Base-by-base conservation (phyloP, 2,329 filamentous ascomycete genomes). In the Arthroderma sp. region DNA sequence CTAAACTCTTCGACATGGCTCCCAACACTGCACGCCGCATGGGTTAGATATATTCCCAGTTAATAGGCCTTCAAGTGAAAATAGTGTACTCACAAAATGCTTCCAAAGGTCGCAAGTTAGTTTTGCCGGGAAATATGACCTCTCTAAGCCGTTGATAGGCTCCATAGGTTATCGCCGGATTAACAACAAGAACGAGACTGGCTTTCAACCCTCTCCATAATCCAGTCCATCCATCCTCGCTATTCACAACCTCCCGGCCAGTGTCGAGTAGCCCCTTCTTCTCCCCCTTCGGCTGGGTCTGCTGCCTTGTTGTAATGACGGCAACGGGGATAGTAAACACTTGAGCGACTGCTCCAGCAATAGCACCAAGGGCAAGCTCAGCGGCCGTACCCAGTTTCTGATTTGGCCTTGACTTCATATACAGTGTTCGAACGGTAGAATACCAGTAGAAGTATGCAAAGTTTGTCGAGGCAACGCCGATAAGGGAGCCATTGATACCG, bases 401-500 rank as follows among this genome's bases (percentile, higher is more conserved):
- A 41, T 81, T 75, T 63, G 80, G 81, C 63, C 74, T 75, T 23
- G 77, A 79, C 17, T 76, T 73, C 63, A 88, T 73, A 71, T 97
- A 97, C 19, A 95, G 73, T 15, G 83, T 83, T 61, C 93, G 84
- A 33, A 96, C 88, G 28, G 93, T 75, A 4, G 89, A 91, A 71
- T 97, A 97, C 91, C 91, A 97, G 76, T 98, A 98, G 71, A 98
- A 98, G 75, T 98, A 98, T 66, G 93, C 93, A 70, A 98, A 98
- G 73, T 98, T 98, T 55, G 91, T 97, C 25, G 91, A 96, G 1
- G 90, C 91, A 37, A 98, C 93, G 56, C 93, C 93, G 55, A 97
- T 76, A 17, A 98, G 77, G 3, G 91, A 84, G 54, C 91, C 91
- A 60, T 83, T 80, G 70, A 98, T 91, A 60, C 93, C 93, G 55